phyloP scores from a whole-genome alignment of 2,329 filamentous ascomycete species.

The Shiraia bambusicola region DNA sequence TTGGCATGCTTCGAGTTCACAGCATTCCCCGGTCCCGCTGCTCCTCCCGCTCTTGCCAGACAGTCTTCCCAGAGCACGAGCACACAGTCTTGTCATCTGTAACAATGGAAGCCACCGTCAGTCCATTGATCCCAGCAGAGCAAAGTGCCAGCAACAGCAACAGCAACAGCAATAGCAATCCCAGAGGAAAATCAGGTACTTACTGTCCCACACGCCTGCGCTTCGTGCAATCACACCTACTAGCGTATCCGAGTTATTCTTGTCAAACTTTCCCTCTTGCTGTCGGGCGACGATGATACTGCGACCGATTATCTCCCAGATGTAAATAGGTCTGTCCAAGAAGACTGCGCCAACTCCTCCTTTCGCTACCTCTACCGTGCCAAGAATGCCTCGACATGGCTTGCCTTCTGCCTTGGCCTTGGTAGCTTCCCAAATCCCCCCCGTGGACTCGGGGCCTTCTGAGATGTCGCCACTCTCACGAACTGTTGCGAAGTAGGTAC shows the following conservation, averaged over 20 bases:
- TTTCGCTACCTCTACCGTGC: constrained; percentile 71
- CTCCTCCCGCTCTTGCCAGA: constrained; percentile 95
- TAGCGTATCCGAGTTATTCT: constrained; percentile 79
- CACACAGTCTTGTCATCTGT: constrained; percentile 90
- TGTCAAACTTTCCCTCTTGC: constrained; percentile 50
- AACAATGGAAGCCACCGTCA: constrained; percentile 2
- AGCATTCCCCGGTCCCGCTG: constrained; percentile 89
- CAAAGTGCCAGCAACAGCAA: neutral
- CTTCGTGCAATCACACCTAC: constrained; percentile 93
- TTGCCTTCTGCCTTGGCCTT: constrained; percentile 50
- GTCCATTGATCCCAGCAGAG: neutral
- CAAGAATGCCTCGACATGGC: constrained; percentile 64
- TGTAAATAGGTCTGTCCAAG: constrained; percentile 76
- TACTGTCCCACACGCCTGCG: constrained; percentile 88
- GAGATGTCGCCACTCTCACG: constrained; percentile 86
- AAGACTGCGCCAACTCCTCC: constrained; percentile 79
- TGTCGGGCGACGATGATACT: constrained; percentile 83
- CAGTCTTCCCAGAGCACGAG: constrained; percentile 94
- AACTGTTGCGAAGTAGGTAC: constrained; percentile 80
- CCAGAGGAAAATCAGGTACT: constrained; percentile 15
- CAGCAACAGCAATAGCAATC: constrained; percentile 1
- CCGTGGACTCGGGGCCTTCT: constrained; percentile 77
- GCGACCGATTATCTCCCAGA: constrained; percentile 95
- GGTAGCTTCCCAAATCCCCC: constrained; percentile 72
- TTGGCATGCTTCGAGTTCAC: constrained; percentile 48